Conservation (phyloP, 2,329 filamentous ascomycete species). For the Aureobasidium sp. region DNA sequence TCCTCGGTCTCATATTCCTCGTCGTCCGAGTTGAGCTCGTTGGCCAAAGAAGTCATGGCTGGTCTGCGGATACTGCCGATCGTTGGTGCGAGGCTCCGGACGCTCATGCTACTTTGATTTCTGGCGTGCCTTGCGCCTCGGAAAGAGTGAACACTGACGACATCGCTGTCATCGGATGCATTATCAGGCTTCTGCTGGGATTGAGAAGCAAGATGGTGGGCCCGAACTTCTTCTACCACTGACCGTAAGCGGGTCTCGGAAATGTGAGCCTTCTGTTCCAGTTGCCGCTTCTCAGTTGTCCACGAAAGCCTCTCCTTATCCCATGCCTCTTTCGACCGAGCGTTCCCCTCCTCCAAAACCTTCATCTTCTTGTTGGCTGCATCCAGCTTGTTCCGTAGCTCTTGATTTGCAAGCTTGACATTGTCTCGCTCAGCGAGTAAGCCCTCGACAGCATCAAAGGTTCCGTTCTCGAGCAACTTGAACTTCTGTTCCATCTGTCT, state of each 20-base stretch:
- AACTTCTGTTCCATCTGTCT: constrained; percentile 79
- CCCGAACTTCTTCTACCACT: constrained; percentile 79
- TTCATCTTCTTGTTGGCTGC: constrained; percentile 68
- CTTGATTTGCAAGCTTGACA: constrained; percentile 63
- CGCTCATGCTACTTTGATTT: constrained; percentile 30
- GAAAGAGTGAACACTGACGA: constrained; percentile 57
- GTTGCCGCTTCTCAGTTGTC: constrained; percentile 73
- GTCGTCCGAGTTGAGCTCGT: constrained; percentile 82
- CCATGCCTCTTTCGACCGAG: constrained; percentile 73
- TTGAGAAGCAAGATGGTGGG: constrained; percentile 50
- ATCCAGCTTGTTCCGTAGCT: constrained; percentile 73
- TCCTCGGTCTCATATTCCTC: constrained; percentile 57
- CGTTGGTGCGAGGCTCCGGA: constrained; percentile 27
- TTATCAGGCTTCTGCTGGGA: constrained; percentile 31
- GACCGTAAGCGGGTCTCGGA: constrained; percentile 78
- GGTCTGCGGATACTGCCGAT: background rate
- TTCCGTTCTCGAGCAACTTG: constrained; percentile 78
- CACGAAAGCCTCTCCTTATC: constrained; percentile 75
- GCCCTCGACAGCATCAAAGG: constrained; percentile 76
- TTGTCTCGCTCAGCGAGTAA: constrained; percentile 80
- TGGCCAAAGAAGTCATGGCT: constrained; percentile 52
- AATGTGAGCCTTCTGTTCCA: constrained; percentile 83
- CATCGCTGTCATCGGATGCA: constrained; percentile 57
- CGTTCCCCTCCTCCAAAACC: constrained; percentile 73
- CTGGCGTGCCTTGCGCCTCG: constrained; percentile 24